phyloP scores from a whole-genome alignment of 2,329 filamentous ascomycete species.

The Nemania bipapillata region DNA sequence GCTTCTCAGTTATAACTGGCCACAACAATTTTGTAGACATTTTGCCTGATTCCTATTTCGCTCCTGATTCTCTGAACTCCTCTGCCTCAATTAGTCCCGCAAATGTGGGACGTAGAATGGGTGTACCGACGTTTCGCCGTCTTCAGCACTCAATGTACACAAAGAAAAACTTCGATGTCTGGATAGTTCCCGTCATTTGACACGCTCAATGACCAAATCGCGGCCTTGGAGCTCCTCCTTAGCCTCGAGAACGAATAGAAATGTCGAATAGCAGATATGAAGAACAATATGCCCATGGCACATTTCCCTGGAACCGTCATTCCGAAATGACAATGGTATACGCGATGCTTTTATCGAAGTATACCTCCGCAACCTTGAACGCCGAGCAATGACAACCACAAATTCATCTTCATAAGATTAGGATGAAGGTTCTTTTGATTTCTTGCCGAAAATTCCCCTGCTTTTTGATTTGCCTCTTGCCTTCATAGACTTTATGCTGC shows the following conservation, averaged over 20 bases:
- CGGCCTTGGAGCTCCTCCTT: slow-evolving; percentile 17
- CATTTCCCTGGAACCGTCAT: slow-evolving; percentile 18
- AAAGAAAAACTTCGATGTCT: slow-evolving; percentile 19
- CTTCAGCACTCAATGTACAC: slow-evolving; percentile 25
- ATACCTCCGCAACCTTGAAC: slow-evolving; percentile 36
- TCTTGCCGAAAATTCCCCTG: slow-evolving; percentile 76
- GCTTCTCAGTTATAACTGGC: slow-evolving; percentile 6
- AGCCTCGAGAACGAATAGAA: slow-evolving; percentile 10
- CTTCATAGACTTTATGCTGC: slow-evolving; percentile 68
- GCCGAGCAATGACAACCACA: slow-evolving; percentile 31
- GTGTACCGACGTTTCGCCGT: not conserved
- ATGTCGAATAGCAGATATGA: slow-evolving; percentile 25
- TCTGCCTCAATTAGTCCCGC: slow-evolving; percentile 14
- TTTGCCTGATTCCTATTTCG: slow-evolving; percentile 6
- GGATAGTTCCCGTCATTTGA: slow-evolving; percentile 2
- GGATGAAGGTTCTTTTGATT: slow-evolving; percentile 49
- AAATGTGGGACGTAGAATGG: slow-evolving; percentile 15
- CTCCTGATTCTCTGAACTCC: slow-evolving; percentile 6
- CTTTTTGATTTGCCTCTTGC: slow-evolving; percentile 79
- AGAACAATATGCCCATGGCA: slow-evolving; percentile 18
- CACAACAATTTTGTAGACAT: slow-evolving; percentile 4
- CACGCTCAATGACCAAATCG: slow-evolving; percentile 15
- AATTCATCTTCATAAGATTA: slow-evolving; percentile 19
- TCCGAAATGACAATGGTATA: slow-evolving; percentile 34
- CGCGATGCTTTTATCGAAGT: slow-evolving; percentile 34